Percentiles rank a stretch among this genome's conserved stretches.
Conservation (phyloP, 78 protist genomes). For the Emiliania huxleyi region DNA sequence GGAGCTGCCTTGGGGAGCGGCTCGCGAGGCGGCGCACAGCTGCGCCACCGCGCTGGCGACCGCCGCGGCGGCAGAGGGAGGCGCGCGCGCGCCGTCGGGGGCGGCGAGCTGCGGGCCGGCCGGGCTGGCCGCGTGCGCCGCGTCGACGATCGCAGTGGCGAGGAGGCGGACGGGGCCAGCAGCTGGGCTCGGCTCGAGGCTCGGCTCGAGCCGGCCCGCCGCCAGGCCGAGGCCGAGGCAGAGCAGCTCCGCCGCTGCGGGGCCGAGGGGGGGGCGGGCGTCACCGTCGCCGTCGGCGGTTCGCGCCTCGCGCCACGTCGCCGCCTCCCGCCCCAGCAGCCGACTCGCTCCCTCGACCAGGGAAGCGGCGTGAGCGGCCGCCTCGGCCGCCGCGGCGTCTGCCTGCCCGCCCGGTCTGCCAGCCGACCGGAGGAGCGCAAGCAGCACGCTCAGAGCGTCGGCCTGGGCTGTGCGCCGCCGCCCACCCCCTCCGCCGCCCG, state of each 20-base stretch:
- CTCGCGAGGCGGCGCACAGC: too few species aligned
- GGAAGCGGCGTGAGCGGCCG: neutral
- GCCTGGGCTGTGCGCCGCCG: too few species aligned
- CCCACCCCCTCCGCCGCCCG: too few species aligned
- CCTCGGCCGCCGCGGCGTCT: neutral
- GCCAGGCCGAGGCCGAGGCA: neutral
- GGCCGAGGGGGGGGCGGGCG: neutral
- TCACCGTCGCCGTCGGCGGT: neutral
- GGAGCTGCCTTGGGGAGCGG: neutral
- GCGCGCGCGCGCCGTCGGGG: neutral
- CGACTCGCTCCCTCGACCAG: too few species aligned
- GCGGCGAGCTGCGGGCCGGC: neutral
- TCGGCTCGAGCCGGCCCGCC: neutral
- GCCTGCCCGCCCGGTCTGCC: neutral
- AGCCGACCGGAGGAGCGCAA: too few species aligned
- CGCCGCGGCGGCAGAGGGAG: neutral
- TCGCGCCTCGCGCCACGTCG: neutral
- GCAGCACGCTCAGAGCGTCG: too few species aligned
- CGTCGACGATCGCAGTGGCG: neutral
- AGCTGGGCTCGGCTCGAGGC: neutral
- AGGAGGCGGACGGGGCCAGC: neutral
- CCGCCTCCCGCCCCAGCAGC: neutral
- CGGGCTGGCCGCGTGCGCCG: neutral
- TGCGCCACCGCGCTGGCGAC: too few species aligned
- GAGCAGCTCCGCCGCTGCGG: neutral